phyloP scores from a whole-genome alignment of 352 stramenopile species.

The Phytophthora vignae region DNA sequence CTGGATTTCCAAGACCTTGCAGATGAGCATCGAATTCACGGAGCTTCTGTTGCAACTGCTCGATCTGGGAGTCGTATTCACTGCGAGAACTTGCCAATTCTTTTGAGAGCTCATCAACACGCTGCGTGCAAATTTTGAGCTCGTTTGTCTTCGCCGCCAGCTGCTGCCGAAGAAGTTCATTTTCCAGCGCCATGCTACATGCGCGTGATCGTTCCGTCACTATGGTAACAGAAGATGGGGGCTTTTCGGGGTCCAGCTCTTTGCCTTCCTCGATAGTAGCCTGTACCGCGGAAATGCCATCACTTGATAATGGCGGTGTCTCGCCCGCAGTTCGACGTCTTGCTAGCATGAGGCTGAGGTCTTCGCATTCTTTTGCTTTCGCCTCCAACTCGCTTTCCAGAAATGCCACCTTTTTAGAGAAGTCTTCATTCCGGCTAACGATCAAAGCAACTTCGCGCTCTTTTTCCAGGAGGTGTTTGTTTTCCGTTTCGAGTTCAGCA shows the following conservation, averaged over 20 bases:
- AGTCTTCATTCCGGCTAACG: conserved; percentile 58
- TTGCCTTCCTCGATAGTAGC: conserved; percentile 21
- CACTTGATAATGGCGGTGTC: conserved; percentile 17
- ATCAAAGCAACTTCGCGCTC: conserved; percentile 49
- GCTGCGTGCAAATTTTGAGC: conserved; percentile 48
- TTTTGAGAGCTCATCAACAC: conserved; percentile 54
- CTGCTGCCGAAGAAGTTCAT: conserved; percentile 66
- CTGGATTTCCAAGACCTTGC: conserved; percentile 50
- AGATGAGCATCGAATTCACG: conserved; percentile 62
- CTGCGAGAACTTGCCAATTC: conserved; percentile 59
- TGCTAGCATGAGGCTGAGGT: conserved; percentile 51
- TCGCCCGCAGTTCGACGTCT: conserved; percentile 18
- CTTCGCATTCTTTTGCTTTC: conserved; percentile 58
- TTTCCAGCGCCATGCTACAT: conserved; percentile 46
- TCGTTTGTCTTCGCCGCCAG: conserved; percentile 58
- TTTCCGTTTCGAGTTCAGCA: conserved; percentile 53
- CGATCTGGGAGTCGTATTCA: conserved; percentile 66
- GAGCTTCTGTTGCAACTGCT: conserved; percentile 52
- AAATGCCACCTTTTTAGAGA: conserved; percentile 57
- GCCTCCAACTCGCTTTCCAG: conserved; percentile 58
- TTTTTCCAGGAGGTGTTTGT: conserved; percentile 49
- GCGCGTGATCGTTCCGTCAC: conserved; percentile 19
- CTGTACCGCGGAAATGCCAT: conserved; percentile 12
- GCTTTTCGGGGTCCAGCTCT: conserved; percentile 13
- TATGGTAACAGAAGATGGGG: background rate